Conservation (phyloP, 495 filamentous ascomycete genomes). For the Penicillium daleae region DNA sequence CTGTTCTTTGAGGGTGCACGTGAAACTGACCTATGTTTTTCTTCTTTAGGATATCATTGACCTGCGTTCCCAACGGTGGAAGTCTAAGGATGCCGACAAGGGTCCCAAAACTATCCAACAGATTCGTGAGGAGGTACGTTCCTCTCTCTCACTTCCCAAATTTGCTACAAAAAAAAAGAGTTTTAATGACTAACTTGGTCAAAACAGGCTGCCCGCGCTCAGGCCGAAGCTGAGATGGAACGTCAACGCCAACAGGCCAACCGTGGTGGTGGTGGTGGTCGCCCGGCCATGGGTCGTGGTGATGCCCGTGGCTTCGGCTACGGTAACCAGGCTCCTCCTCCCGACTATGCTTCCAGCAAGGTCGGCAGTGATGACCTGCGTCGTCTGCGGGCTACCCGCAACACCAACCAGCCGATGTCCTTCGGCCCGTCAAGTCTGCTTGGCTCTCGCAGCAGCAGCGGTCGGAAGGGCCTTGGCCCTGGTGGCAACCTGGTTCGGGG, state of each 20-base stretch:
- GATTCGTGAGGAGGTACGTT: slow-evolving; percentile 78
- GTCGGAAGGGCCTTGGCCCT: slow-evolving; percentile 73
- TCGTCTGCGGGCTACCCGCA: slow-evolving; percentile 69
- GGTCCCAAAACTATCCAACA: slow-evolving; percentile 95
- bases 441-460: slow-evolving; percentile 77
- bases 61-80: slow-evolving; percentile 73
- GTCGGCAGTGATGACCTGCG: slow-evolving; percentile 89
- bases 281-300: slow-evolving; percentile 74
- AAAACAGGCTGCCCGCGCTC: slow-evolving; percentile 71
- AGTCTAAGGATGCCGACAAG: slow-evolving; percentile 82
- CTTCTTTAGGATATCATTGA: slow-evolving; percentile 74
- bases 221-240: slow-evolving; percentile 61
- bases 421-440: slow-evolving; percentile 84
- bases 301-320: slow-evolving; percentile 79
- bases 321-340: slow-evolving; percentile 64
- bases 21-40: slow-evolving; percentile 18
- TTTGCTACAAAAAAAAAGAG: slow-evolving; percentile 23
- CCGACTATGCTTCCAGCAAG: slow-evolving; percentile 73
- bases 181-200: slow-evolving; percentile 1
- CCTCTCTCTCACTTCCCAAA: background rate
- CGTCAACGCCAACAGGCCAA: slow-evolving; percentile 50
- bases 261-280: slow-evolving; percentile 58
- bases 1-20: background rate
- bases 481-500: slow-evolving; percentile 69
- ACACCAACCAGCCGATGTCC: slow-evolving; percentile 60